These are phyloP conservation scores for Golubevia pallescens DNA, from an alignment of 1,284 basidiomycete genomes.

Conservation along the genomic window DNA sequence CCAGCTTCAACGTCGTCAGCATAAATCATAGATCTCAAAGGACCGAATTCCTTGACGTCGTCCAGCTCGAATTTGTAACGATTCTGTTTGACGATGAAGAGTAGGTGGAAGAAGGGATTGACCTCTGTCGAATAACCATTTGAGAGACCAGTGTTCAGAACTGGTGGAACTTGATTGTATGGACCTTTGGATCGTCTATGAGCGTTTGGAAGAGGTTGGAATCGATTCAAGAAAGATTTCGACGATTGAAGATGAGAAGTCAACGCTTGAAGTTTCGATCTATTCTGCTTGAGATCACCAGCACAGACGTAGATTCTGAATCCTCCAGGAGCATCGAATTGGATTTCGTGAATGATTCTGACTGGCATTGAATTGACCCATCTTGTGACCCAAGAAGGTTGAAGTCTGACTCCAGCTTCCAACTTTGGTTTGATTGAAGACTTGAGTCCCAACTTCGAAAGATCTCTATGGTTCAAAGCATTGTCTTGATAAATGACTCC, in stretches of 20 bases:
- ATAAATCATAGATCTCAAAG: slow-evolving; percentile 66
- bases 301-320: slow-evolving; percentile 77
- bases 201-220: slow-evolving; percentile 27
- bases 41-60: slow-evolving; percentile 39
- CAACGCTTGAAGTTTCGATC: slow-evolving; percentile 25
- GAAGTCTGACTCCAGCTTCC: slow-evolving; percentile 36
- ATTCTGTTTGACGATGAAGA: slow-evolving; percentile 50
- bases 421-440: slow-evolving; percentile 23
- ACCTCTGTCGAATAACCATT: slow-evolving; percentile 40
- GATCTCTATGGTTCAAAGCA: slow-evolving; percentile 47
- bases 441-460: slow-evolving; percentile 30
- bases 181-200: slow-evolving; percentile 22
- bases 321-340: slow-evolving; percentile 70
- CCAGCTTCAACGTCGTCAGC: slow-evolving; percentile 67
- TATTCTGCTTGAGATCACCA: slow-evolving; percentile 67
- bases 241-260: slow-evolving; percentile 27
- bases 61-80: slow-evolving; percentile 57
- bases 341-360: slow-evolving; percentile 75
- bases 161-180: slow-evolving; percentile 27
- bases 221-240: slow-evolving; percentile 46
- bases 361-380: slow-evolving; percentile 72
- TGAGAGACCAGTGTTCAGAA: slow-evolving; percentile 45
- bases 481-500: slow-evolving; percentile 49
- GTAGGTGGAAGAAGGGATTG: slow-evolving; percentile 61
- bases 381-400: slow-evolving; percentile 69